phyloP scores from a whole-genome alignment of 1,284 basidiomycete genomes.

The Fistulinella staudtii region DNA sequence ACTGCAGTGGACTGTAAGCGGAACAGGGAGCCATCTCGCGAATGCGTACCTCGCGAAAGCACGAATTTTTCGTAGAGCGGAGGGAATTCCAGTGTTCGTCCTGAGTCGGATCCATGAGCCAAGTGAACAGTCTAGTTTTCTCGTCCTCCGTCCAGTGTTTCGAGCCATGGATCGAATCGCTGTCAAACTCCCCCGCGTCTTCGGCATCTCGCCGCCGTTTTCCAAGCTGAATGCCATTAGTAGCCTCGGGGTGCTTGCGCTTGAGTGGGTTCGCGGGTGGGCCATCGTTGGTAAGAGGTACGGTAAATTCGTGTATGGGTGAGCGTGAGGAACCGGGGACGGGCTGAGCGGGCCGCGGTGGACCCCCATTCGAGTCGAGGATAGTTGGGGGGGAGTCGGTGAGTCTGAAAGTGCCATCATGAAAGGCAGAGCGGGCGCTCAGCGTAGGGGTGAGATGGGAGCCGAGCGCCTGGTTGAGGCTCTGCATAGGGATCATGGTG shows the following conservation, averaged over 20 bases:
- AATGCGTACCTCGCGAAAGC: constrained; percentile 61
- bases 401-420: constrained; percentile 28
- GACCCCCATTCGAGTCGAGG: constrained; percentile 25
- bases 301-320: constrained; percentile 33
- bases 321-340: constrained; percentile 30
- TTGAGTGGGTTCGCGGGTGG: constrained; percentile 34
- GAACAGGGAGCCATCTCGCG: background rate
- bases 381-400: constrained; percentile 34
- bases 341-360: no score
- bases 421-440: constrained; percentile 28
- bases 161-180: constrained; percentile 54
- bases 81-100: constrained; percentile 73
- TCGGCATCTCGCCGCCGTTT: constrained; percentile 52
- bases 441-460: no score
- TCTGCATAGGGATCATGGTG: constrained; percentile 17
- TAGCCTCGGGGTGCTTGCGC: constrained; percentile 48
- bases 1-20: constrained; percentile 38
- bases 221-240: constrained; percentile 31
- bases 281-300: constrained; percentile 28
- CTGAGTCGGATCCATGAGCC: constrained; percentile 65
- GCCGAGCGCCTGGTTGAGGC: constrained; percentile 35
- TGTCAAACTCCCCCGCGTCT: constrained; percentile 43
- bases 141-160: constrained; percentile 81
- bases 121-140: constrained; percentile 65
- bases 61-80: constrained; percentile 71